These are phyloP conservation scores for Lachnellula cervina DNA, from an alignment of 2,329 filamentous ascomycete species.

Conservation along the genomic window DNA sequence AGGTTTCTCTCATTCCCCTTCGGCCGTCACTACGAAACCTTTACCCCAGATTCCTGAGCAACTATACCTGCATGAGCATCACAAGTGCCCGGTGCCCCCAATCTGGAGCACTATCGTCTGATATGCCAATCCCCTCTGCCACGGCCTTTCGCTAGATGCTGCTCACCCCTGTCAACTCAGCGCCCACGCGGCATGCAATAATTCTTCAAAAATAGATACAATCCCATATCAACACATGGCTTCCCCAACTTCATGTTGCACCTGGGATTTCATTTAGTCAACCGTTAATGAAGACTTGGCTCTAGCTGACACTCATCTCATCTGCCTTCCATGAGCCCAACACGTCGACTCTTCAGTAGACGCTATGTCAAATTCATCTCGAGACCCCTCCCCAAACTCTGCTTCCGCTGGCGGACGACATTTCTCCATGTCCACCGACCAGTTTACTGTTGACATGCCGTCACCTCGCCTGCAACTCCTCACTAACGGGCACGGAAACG, in stretches of 20 bases:
- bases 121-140: conserved; percentile 18
- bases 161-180: conserved; percentile 12
- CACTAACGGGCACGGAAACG: conserved; percentile 17
- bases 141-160: neutral
- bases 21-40: conserved; percentile 26
- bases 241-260: conserved; percentile 10
- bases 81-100: conserved; percentile 15
- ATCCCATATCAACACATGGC: conserved; percentile 13
- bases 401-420: conserved; percentile 20
- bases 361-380: conserved; percentile 30
- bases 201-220: conserved; percentile 19
- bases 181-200: conserved; percentile 21
- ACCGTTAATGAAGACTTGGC: conserved; percentile 6
- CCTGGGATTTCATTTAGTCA: conserved; percentile 7
- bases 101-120: conserved; percentile 24
- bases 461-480: conserved; percentile 24
- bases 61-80: conserved; percentile 27
- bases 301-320: conserved; percentile 4
- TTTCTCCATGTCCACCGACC: conserved; percentile 30
- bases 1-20: conserved; percentile 14
- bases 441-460: conserved; percentile 27
- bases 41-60: conserved; percentile 23
- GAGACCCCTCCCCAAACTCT: conserved; percentile 28
- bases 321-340: conserved; percentile 15
- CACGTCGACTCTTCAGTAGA: conserved; percentile 4